Conservation (phyloP, 2,329 filamentous ascomycete genomes). For the Xylaria sp. region DNA sequence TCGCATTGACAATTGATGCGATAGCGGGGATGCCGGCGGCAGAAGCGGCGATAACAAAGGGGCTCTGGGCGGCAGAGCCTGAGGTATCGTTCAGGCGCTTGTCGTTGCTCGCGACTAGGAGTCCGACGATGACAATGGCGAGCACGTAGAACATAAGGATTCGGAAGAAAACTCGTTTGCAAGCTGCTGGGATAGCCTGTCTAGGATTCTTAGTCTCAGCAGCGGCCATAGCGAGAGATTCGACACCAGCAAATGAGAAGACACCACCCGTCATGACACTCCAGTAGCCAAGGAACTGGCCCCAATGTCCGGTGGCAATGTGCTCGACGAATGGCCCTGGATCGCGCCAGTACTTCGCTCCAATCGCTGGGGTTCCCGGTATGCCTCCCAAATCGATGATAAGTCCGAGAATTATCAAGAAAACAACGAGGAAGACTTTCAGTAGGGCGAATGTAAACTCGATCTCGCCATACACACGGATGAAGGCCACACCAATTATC, state of each 20-base stretch:
- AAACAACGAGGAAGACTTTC: slow-evolving; percentile 57
- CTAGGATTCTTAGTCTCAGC: slow-evolving; percentile 42
- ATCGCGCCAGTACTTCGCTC: slow-evolving; percentile 64
- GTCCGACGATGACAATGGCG: slow-evolving; percentile 51
- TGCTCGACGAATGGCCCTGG: slow-evolving; percentile 65
- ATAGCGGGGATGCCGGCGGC: slow-evolving; percentile 62
- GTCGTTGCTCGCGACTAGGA: slow-evolving; percentile 54
- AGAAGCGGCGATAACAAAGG: slow-evolving; percentile 67
- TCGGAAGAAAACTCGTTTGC: slow-evolving; percentile 54
- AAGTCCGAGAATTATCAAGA: slow-evolving; percentile 56
- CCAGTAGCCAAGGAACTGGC: slow-evolving; percentile 59
- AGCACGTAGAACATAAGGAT: slow-evolving; percentile 55
- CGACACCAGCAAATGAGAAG: slow-evolving; percentile 45
- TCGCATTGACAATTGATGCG: slow-evolving; percentile 68
- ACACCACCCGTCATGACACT: slow-evolving; percentile 42
- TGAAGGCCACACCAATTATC: slow-evolving; percentile 52
- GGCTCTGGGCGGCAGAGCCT: slow-evolving; percentile 46
- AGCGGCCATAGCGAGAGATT: slow-evolving; percentile 50
- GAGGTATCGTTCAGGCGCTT: slow-evolving; percentile 40
- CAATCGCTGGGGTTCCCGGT: slow-evolving; percentile 52
- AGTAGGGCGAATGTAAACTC: slow-evolving; percentile 48
- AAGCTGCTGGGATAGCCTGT: slow-evolving; percentile 41
- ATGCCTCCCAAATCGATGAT: slow-evolving; percentile 59
- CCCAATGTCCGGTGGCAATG: slow-evolving; percentile 52
- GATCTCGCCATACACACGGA: slow-evolving; percentile 57